These are phyloP conservation scores for Camellia granthamiana DNA, from an alignment of 148 eudicot genomes.

Conservation along the genomic window DNA sequence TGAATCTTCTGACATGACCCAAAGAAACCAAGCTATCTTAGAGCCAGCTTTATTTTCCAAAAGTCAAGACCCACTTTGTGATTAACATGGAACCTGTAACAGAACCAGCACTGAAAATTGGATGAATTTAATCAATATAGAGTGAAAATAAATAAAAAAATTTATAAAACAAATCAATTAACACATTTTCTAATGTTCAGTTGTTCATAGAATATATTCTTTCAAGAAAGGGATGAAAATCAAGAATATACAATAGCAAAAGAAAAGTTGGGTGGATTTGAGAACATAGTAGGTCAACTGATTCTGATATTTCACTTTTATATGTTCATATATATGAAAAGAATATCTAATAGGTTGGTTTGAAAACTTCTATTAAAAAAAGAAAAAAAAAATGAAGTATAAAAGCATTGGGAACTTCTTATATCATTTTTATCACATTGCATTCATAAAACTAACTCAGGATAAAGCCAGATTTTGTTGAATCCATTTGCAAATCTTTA, in stretches of 20 bases:
- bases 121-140: background rate
- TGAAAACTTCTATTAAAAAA: background rate
- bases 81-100: slow-evolving; percentile 44
- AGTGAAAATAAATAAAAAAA: background rate
- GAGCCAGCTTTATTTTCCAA: slow-evolving; percentile 20
- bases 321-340: background rate
- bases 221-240: background rate
- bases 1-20: background rate
- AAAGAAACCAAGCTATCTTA: slow-evolving; percentile 8
- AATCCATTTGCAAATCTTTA: background rate
- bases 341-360: background rate
- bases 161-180: background rate
- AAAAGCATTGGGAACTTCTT: background rate
- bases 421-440: background rate
- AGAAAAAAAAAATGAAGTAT: background rate
- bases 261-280: background rate
- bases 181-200: background rate
- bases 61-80: slow-evolving; percentile 31
- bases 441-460: background rate
- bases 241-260: background rate
- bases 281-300: background rate
- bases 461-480: background rate
- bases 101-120: slow-evolving; percentile 13
- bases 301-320: background rate
- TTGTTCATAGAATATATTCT: background rate